These are phyloP conservation scores for Clohesyomyces aquaticus DNA, from an alignment of 495 filamentous ascomycete species.

Conservation along the genomic window DNA sequence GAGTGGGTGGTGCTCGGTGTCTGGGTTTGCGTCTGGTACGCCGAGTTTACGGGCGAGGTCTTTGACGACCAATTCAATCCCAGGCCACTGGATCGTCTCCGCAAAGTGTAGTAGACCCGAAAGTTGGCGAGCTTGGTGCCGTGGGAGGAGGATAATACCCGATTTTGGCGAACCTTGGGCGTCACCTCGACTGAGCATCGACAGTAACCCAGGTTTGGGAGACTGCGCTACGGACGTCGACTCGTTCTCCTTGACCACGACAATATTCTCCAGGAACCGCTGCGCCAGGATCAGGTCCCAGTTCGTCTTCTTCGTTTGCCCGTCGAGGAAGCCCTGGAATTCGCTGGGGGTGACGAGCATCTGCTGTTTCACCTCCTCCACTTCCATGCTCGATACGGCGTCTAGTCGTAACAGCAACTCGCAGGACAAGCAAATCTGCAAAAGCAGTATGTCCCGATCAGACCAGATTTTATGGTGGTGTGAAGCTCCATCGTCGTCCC, in stretches of 20 bases:
- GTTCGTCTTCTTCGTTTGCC: slow-evolving; percentile 68
- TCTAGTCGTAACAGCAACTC: slow-evolving; percentile 79
- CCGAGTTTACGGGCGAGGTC: slow-evolving; percentile 56
- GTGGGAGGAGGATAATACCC: slow-evolving; percentile 50
- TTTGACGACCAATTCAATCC: slow-evolving; percentile 48
- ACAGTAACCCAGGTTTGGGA: slow-evolving; percentile 54
- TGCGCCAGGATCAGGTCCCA: slow-evolving; percentile 81
- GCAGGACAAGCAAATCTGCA: slow-evolving; percentile 77
- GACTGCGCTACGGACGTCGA: slow-evolving; percentile 32
- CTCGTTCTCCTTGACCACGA: slow-evolving; percentile 35
- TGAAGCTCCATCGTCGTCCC: slow-evolving; percentile 53
- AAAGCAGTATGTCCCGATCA: slow-evolving; percentile 74
- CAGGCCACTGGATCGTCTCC: slow-evolving; percentile 57
- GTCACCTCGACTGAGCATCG: slow-evolving; percentile 38
- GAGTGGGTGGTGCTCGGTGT: slow-evolving; percentile 21
- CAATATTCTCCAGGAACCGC: slow-evolving; percentile 75
- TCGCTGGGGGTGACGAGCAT: slow-evolving; percentile 62
- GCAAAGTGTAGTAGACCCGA: slow-evolving; percentile 57
- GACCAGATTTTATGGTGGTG: slow-evolving; percentile 44
- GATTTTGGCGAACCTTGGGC: slow-evolving; percentile 37
- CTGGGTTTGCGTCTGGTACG: slow-evolving; percentile 44
- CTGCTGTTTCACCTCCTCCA: slow-evolving; percentile 56
- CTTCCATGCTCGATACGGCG: slow-evolving; percentile 52
- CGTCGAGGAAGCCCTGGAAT: slow-evolving; percentile 63
- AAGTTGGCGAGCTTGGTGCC: slow-evolving; percentile 52